These are phyloP conservation scores for Protomyces lactucae-debilis DNA, from an alignment of 1,139 yeast genomes.

Conservation along the genomic window DNA sequence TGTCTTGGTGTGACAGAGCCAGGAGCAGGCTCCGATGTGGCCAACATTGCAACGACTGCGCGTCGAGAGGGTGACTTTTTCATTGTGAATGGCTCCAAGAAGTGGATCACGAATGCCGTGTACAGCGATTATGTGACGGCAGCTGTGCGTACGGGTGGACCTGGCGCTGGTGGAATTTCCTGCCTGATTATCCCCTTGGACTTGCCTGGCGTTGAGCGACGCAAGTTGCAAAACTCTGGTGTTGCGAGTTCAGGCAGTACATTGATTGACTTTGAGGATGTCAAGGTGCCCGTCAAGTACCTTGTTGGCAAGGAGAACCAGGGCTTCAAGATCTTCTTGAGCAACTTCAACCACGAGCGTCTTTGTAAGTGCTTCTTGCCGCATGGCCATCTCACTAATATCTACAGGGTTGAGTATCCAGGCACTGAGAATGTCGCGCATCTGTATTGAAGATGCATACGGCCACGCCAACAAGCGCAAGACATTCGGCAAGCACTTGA, in stretches of 20 bases:
- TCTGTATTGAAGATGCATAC: constrained; percentile 44
- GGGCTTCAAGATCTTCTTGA: constrained; percentile 46
- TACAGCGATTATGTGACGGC: constrained; percentile 43
- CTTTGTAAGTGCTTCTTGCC: constrained; percentile 36
- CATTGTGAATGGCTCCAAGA: constrained; percentile 46
- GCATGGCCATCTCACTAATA: background rate
- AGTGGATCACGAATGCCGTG: constrained; percentile 43
- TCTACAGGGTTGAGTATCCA: constrained; percentile 38
- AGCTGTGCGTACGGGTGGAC: constrained; percentile 47
- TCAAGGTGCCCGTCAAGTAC: constrained; percentile 47
- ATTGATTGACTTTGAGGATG: constrained; percentile 44
- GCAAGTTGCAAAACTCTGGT: constrained; percentile 45
- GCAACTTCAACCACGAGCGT: constrained; percentile 47
- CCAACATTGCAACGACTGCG: constrained; percentile 44
- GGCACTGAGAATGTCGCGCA: constrained; percentile 44
- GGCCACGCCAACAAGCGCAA: constrained; percentile 42
- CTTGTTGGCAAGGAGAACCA: constrained; percentile 44
- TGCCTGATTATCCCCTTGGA: constrained; percentile 43
- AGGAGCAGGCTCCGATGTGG: constrained; percentile 47
- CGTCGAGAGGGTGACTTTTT: constrained; percentile 39
- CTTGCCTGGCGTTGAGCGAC: constrained; percentile 42
- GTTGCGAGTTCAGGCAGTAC: constrained; percentile 44
- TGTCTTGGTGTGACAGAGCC: constrained; percentile 45
- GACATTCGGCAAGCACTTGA: constrained; percentile 44
- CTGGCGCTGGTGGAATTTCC: constrained; percentile 43